phyloP scores from a whole-genome alignment of 2,329 filamentous ascomycete genomes.

The Dryadomyces quercus-mongolicae region DNA sequence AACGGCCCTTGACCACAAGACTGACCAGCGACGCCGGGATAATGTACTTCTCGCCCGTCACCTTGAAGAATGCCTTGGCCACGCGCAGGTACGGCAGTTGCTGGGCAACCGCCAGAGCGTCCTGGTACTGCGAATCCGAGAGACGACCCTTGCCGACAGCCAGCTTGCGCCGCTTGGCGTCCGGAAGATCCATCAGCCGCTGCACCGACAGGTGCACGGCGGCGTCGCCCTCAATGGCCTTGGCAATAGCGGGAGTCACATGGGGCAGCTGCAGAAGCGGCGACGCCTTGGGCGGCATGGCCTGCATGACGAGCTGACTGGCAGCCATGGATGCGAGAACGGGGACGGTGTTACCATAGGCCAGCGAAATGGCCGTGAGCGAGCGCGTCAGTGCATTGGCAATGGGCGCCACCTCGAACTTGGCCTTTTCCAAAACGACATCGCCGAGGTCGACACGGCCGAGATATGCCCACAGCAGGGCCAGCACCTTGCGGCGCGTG shows the following conservation, averaged over 20 bases:
- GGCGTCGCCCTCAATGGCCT: constrained; percentile 60
- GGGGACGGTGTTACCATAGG: constrained; percentile 72
- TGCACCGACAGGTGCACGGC: constrained; percentile 70
- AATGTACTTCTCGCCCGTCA: constrained; percentile 84
- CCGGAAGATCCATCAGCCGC: constrained; percentile 76
- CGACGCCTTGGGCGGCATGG: constrained; percentile 68
- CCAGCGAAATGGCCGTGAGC: constrained; percentile 75
- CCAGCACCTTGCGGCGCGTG: constrained; percentile 72
- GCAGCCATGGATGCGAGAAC: constrained; percentile 72
- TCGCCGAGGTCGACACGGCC: constrained; percentile 80
- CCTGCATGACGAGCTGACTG: constrained; percentile 82
- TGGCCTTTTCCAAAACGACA: constrained; percentile 63
- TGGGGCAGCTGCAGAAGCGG: constrained; percentile 86
- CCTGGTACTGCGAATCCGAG: constrained; percentile 62
- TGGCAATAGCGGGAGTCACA: constrained; percentile 57
- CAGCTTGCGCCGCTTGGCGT: constrained; percentile 58
- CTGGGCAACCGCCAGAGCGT: constrained; percentile 63
- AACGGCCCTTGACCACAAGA: constrained; percentile 87
- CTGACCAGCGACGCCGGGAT: constrained; percentile 88
- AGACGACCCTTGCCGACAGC: constrained; percentile 61
- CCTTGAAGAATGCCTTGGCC: constrained; percentile 96
- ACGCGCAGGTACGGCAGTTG: constrained; percentile 77
- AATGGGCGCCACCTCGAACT: constrained; percentile 79
- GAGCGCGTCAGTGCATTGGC: constrained; percentile 77
- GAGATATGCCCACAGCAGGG: constrained; percentile 89